Percentiles rank a stretch among this genome's conserved stretches.
phyloP scores from a whole-genome alignment of 345 rosid species.

The Eucalyptus tenuipes region DNA sequence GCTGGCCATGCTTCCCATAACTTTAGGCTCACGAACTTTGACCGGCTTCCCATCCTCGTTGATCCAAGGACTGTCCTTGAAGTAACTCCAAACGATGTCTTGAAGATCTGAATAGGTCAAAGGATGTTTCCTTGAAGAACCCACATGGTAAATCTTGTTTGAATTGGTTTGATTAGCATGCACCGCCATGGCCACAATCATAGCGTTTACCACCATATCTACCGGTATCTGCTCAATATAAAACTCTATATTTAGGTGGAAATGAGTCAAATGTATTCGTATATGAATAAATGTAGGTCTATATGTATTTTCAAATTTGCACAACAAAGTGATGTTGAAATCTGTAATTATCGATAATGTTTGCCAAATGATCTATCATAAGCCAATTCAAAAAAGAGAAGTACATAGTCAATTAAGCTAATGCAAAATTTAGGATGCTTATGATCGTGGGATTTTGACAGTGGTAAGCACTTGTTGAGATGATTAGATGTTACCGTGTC shows the following conservation, averaged over 20 bases:
- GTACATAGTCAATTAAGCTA: not conserved
- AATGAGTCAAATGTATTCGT: not conserved
- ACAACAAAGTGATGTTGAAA: not conserved
- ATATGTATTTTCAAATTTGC: not conserved
- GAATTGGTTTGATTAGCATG: not conserved
- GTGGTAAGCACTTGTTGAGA: not conserved
- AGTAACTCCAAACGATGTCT: not conserved
- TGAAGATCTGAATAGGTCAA: not conserved
- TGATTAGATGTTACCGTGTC: slow-evolving; percentile 9
- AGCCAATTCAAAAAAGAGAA: not conserved
- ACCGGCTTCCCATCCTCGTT: slow-evolving; percentile 19
- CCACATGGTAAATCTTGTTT: slow-evolving; percentile 8
- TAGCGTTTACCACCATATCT: slow-evolving; percentile 21
- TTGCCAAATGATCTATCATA: not conserved
- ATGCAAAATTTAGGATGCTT: not conserved
- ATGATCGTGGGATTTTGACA: not conserved
- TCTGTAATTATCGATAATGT: too few species aligned
- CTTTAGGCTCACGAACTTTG: slow-evolving; percentile 2
- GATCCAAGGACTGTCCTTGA: slow-evolving; percentile 19
- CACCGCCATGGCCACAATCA: slow-evolving; percentile 2
- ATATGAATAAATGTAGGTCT: not conserved
- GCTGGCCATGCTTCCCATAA: slow-evolving; percentile 10
- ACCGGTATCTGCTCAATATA: slow-evolving; percentile 5
- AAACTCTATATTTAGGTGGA: not conserved
- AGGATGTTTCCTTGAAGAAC: slow-evolving; percentile 15